Percentiles rank a stretch among this genome's conserved stretches.
Evolutionary conservation across 305 asterid genomes (phyloP).

Genomic region (Fraxinus sp.): DNA sequence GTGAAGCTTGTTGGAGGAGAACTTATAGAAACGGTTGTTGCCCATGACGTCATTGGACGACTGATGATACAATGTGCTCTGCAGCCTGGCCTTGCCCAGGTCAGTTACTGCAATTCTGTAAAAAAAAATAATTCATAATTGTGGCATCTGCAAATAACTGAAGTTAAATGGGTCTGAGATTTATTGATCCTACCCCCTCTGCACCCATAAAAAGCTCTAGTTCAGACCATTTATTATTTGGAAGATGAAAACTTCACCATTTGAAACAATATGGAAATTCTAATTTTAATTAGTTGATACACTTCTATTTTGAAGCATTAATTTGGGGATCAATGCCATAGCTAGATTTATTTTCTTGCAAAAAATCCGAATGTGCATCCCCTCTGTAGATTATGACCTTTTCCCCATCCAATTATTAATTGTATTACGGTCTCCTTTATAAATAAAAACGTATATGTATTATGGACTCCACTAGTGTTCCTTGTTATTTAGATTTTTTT

Average conservation of each 20-base stretch:
- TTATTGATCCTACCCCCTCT: not conserved
- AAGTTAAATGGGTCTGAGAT: not conserved
- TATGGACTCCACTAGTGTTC: not conserved
- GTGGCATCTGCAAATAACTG: not conserved
- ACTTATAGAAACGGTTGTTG: slow-evolving; percentile 92
- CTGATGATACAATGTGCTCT: slow-evolving; percentile 98
- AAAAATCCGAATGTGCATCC: not conserved
- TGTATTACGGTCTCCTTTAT: not conserved
- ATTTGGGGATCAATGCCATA: not conserved
- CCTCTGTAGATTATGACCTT: not conserved
- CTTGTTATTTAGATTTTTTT: not conserved
- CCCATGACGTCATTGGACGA: slow-evolving; percentile 97
- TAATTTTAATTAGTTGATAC: slow-evolving; percentile 1
- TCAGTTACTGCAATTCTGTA: slow-evolving; percentile 31
- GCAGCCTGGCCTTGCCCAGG: slow-evolving; percentile 99
- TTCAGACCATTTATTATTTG: not conserved
- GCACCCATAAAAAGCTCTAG: not conserved
- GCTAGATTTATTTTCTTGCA: not conserved
- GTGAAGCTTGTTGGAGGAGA: slow-evolving; percentile 99
- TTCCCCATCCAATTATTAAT: not conserved
- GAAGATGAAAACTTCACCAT: not conserved
- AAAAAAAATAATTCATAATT: not conserved
- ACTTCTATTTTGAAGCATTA: slow-evolving; percentile 2
- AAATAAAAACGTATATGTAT: not conserved
- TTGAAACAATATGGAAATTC: not conserved